Conservation (phyloP, 2,329 filamentous ascomycete genomes). For the Ophiostoma angusticollis region DNA sequence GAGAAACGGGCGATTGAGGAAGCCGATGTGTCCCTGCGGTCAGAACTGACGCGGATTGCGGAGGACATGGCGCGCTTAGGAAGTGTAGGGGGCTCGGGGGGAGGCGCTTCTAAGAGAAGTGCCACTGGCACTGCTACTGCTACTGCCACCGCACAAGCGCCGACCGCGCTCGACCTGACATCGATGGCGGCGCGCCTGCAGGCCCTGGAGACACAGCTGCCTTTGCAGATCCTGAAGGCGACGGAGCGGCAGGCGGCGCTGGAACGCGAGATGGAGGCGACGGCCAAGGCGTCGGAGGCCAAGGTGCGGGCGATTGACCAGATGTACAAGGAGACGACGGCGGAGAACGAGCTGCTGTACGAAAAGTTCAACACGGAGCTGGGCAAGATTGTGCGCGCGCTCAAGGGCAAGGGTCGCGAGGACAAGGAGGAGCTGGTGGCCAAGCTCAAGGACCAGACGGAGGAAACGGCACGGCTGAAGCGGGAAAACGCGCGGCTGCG, state of each 20-base stretch:
- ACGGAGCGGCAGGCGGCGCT: conserved; percentile 49
- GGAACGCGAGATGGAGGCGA: conserved; percentile 57
- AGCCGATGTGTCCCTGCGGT: conserved; percentile 55
- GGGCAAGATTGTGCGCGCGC: conserved; percentile 64
- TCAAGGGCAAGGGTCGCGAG: conserved; percentile 59
- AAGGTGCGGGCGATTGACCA: conserved; percentile 77
- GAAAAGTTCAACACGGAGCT: conserved; percentile 87
- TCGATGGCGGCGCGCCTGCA: conserved; percentile 43
- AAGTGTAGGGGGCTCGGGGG: conserved; percentile 13
- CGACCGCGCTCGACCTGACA: conserved; percentile 19
- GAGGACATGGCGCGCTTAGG: conserved; percentile 59
- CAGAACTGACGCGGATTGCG: conserved; percentile 67
- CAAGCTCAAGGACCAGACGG: conserved; percentile 58
- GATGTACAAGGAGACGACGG: conserved; percentile 73
- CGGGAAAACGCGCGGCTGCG: conserved; percentile 78
- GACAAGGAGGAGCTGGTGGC: conserved; percentile 66
- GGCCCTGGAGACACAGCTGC: conserved; percentile 55
- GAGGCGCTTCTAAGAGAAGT: neutral
- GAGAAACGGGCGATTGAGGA: conserved; percentile 65
- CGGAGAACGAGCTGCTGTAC: conserved; percentile 88
- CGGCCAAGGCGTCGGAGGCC: conserved; percentile 59
- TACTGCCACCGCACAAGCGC: neutral
- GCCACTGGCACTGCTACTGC: conserved; percentile 14
- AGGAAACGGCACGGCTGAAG: conserved; percentile 64
- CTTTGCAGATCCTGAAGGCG: conserved; percentile 44